These are phyloP conservation scores for Magnaporthiopsis incrustans DNA, from an alignment of 2,329 filamentous ascomycete species.

Conservation along the genomic window DNA sequence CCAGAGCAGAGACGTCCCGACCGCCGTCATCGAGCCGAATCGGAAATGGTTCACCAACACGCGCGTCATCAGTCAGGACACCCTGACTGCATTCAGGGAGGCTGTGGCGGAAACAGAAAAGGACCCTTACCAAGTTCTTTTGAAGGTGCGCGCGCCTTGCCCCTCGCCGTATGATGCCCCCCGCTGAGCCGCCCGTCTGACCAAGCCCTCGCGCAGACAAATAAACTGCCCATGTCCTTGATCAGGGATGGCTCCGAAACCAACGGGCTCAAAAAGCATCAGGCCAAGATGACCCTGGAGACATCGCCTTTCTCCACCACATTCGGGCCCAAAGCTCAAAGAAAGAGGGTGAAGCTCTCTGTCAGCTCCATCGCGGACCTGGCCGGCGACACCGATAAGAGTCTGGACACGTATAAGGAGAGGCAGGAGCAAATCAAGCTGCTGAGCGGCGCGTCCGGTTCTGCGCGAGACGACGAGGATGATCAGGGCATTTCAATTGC, in stretches of 20 bases:
- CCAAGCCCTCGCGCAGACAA: slow-evolving; percentile 25
- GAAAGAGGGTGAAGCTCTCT: slow-evolving; percentile 85
- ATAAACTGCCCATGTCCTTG: slow-evolving; percentile 92
- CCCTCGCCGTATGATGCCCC: background rate
- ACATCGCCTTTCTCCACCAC: slow-evolving; percentile 78
- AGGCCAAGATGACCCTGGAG: slow-evolving; percentile 85
- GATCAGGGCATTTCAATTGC: slow-evolving; percentile 48
- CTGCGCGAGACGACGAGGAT: slow-evolving; percentile 40
- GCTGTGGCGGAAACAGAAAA: slow-evolving; percentile 85
- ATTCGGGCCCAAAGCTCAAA: slow-evolving; percentile 87
- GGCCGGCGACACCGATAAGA: slow-evolving; percentile 69
- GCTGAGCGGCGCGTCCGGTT: slow-evolving; percentile 61
- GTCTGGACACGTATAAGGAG: slow-evolving; percentile 74
- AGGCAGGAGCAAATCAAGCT: slow-evolving; percentile 71
- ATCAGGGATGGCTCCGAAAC: slow-evolving; percentile 71
- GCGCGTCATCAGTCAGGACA: slow-evolving; percentile 80
- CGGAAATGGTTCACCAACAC: slow-evolving; percentile 98
- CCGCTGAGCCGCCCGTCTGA: background rate
- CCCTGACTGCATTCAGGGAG: slow-evolving; percentile 62
- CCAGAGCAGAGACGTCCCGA: slow-evolving; percentile 70
- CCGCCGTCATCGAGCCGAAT: slow-evolving; percentile 87
- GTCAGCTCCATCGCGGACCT: slow-evolving; percentile 77
- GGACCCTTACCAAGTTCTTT: slow-evolving; percentile 88
- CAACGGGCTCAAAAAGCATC: slow-evolving; percentile 85
- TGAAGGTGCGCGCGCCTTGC: slow-evolving; percentile 47